These are phyloP conservation scores for Claviceps citrina DNA, from an alignment of 2,329 filamentous ascomycete species.

Conservation along the genomic window DNA sequence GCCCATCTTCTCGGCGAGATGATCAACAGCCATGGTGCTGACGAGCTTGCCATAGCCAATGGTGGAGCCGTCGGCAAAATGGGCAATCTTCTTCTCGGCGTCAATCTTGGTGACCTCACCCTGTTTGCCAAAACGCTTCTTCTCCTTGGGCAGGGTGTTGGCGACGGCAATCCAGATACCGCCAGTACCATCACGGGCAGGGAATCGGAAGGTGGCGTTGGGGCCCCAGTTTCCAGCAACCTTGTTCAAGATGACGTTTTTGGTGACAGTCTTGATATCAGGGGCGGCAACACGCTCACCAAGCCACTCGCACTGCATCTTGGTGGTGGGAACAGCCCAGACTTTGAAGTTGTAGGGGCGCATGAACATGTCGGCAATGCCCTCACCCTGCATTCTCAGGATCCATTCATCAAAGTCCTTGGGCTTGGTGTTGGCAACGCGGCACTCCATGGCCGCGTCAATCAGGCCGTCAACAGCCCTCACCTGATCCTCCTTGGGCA, in stretches of 20 bases:
- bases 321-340: conserved; percentile 94
- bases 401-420: conserved; percentile 99
- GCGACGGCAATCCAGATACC: conserved; percentile 98
- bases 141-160: conserved; percentile 80
- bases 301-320: conserved; percentile 99
- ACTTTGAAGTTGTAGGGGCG: conserved; percentile 99
- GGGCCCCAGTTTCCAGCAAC: conserved; percentile 95
- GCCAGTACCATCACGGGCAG: conserved; percentile 84
- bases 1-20: conserved; percentile 72
- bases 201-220: conserved; percentile 97
- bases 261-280: conserved; percentile 82
- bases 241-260: conserved; percentile 92
- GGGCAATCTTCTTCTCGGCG: conserved; percentile 68
- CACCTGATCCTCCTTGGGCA: conserved; percentile 94
- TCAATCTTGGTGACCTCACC: conserved; percentile 78
- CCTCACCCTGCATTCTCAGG: conserved; percentile 73
- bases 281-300: conserved; percentile 96
- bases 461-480: conserved; percentile 90
- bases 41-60: conserved; percentile 85
- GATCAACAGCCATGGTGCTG: conserved; percentile 92
- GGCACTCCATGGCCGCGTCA: conserved; percentile 75
- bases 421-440: conserved; percentile 80
- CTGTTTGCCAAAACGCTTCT: conserved; percentile 76
- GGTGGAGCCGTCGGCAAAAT: conserved; percentile 68
- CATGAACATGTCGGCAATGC: conserved; percentile 94